A percentile compares a stretch with the other conserved stretches of the same genome.
Conservation (phyloP, 2,329 filamentous ascomycete genomes). For the Hypoxylon sp. region DNA sequence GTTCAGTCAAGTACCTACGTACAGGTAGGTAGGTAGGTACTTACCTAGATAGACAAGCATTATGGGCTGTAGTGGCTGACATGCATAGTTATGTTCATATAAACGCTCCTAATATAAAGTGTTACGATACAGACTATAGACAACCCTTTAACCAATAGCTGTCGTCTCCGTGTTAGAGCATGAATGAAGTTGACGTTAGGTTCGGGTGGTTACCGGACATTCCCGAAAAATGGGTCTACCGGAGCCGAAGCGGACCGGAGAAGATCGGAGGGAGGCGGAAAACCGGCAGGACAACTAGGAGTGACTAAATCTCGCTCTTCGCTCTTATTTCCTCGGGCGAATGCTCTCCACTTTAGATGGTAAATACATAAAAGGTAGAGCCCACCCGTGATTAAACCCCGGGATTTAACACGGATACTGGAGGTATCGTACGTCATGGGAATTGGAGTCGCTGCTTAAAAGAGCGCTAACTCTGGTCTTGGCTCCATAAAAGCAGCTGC, state of each 20-base stretch:
- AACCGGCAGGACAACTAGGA: neutral
- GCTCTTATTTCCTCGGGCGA: neutral
- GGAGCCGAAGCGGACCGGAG: neutral
- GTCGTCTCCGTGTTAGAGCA: too few relatives aligned
- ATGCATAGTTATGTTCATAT: too few relatives aligned
- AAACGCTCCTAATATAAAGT: too few relatives aligned
- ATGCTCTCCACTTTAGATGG: neutral
- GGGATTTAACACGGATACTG: neutral
- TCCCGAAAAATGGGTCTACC: neutral
- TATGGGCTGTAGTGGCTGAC: too few relatives aligned
- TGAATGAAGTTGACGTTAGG: neutral
- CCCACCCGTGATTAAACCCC: neutral
- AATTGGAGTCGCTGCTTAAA: too few relatives aligned
- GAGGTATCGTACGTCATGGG: neutral
- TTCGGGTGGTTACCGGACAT: neutral
- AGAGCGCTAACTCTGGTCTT: neutral
- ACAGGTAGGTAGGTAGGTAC: too few relatives aligned
- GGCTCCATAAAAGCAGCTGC: constrained; percentile 1
- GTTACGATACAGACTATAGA: too few relatives aligned
- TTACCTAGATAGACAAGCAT: too few relatives aligned
- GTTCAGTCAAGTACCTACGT: too few relatives aligned
- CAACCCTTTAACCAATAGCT: too few relatives aligned
- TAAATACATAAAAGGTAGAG: neutral
- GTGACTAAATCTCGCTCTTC: neutral
- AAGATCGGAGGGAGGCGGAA: neutral